Percentiles rank a stretch among this genome's conserved stretches.
These are phyloP conservation scores for Marasmius oreades DNA, from an alignment of 1,284 basidiomycete genomes.

Conservation along the genomic window DNA sequence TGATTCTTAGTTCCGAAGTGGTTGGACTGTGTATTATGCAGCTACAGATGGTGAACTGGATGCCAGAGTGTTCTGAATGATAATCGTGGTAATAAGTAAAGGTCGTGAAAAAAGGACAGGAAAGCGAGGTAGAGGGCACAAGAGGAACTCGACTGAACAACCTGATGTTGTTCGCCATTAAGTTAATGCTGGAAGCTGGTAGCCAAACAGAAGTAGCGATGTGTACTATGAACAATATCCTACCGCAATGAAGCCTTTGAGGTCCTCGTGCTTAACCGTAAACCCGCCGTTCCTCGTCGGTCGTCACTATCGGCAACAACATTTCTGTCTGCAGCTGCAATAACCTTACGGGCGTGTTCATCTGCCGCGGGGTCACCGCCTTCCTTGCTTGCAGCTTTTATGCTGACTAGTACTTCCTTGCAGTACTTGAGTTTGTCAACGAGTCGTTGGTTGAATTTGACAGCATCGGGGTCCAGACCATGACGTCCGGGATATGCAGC, in stretches of 20 bases:
- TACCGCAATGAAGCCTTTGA: constrained; percentile 14
- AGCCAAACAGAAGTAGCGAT: neutral
- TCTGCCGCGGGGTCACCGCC: constrained; percentile 1
- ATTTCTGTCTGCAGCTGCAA: neutral
- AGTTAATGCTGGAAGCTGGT: neutral
- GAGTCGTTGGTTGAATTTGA: constrained; percentile 60
- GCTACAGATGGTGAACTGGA: too few relatives aligned
- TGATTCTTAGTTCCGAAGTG: too few relatives aligned
- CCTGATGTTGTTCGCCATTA: constrained; percentile 6
- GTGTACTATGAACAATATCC: neutral
- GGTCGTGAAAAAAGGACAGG: too few relatives aligned
- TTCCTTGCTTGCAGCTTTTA: constrained; percentile 38
- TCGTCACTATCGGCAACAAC: neutral
- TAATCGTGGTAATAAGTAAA: too few relatives aligned
- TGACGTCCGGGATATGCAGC: constrained; percentile 22
- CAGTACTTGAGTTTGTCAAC: constrained; percentile 80
- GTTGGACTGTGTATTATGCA: too few relatives aligned
- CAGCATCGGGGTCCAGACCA: constrained; percentile 43
- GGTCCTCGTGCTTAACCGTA: constrained; percentile 9
- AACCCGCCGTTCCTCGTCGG: neutral
- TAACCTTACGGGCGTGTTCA: neutral
- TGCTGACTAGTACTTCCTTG: constrained; percentile 72
- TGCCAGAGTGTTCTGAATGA: too few relatives aligned
- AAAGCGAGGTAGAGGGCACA: too few relatives aligned
- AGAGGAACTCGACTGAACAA: constrained; percentile 1